Conservation (phyloP, 768 basidiomycete genomes). For the Auriscalpium vulgare region DNA sequence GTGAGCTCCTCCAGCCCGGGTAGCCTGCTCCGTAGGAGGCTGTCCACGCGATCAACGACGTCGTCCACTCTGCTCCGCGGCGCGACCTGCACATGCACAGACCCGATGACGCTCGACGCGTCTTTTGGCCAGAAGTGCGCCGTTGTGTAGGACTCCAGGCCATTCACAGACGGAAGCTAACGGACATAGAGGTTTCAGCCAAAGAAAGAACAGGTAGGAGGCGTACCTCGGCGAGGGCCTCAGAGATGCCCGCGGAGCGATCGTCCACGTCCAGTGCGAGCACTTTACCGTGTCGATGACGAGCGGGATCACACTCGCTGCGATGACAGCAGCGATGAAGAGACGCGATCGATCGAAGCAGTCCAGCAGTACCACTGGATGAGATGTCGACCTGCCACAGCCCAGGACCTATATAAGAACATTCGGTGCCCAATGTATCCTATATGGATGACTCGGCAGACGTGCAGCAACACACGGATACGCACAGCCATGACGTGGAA, state of each 20-base stretch:
- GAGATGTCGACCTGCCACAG: no score
- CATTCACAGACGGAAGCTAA: conserved; percentile 69
- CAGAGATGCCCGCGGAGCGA: conserved; percentile 43
- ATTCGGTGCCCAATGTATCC: conserved; percentile 94
- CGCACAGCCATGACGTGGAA: conserved; percentile 89
- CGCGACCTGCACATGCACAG: conserved; percentile 82
- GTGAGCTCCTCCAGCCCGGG: conserved; percentile 82
- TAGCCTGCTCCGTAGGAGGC: conserved; percentile 62
- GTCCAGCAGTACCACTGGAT: conserved; percentile 98
- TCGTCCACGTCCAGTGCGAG: conserved; percentile 81
- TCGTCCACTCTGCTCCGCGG: conserved; percentile 38
- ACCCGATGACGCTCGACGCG: conserved; percentile 75
- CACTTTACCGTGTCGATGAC: conserved; percentile 86
- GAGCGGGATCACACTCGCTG: conserved; percentile 90
- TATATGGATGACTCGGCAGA: conserved; percentile 27
- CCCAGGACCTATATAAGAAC: no score
- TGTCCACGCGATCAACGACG: conserved; percentile 71
- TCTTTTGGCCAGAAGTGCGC: conserved; percentile 98
- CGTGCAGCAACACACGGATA: no score
- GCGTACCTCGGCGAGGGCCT: conserved; percentile 58
- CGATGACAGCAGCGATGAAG: conserved; percentile 92
- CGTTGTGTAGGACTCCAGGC: conserved; percentile 69
- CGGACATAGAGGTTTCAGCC: background rate
- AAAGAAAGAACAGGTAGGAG: background rate
- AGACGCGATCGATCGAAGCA: conserved; percentile 97